phyloP scores from a whole-genome alignment of 2,329 filamentous ascomycete genomes.

The Colletotrichum paranaense region DNA sequence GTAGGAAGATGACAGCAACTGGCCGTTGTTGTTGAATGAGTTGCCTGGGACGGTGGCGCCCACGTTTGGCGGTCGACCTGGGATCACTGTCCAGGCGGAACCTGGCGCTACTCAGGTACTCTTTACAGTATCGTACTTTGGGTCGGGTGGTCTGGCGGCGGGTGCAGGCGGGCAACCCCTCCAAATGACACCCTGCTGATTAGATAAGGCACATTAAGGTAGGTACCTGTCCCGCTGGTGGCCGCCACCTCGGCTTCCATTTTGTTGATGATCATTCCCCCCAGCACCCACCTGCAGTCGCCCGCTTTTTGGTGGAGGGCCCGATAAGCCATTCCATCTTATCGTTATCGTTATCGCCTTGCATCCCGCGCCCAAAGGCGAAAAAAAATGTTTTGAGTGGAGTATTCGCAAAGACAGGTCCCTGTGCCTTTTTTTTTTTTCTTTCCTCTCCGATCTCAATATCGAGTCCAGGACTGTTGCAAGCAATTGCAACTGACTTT shows the following conservation, averaged over 20 bases:
- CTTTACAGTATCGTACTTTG: no score
- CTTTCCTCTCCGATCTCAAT: conserved; percentile 13
- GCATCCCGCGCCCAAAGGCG: conserved; percentile 19
- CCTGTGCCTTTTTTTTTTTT: conserved; percentile 21
- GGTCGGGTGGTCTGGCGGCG: background rate
- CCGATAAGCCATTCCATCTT: conserved; percentile 14
- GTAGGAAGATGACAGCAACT: background rate
- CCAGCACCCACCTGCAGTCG: background rate
- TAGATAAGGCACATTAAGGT: conserved; percentile 9
- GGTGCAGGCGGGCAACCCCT: conserved; percentile 1
- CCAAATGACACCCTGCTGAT: conserved; percentile 1
- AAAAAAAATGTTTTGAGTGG: conserved; percentile 34
- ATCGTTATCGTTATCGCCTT: conserved; percentile 30
- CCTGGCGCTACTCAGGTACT: background rate
- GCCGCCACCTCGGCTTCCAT: conserved; percentile 3
- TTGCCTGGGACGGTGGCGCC: conserved; percentile 22
- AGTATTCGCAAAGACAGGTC: conserved; percentile 28
- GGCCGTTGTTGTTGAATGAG: conserved; percentile 22
- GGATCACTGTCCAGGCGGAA: conserved; percentile 13
- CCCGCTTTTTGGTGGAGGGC: background rate
- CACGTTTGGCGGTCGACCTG: conserved; percentile 4
- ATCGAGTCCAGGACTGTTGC: conserved; percentile 29
- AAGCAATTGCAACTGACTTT: conserved; percentile 33
- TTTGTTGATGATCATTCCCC: background rate
- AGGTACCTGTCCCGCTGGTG: background rate